A percentile compares a stretch with the other conserved stretches of the same genome.
phyloP scores from a whole-genome alignment of 1,284 basidiomycete species.

The Austroboletus novae-zelandiae region DNA sequence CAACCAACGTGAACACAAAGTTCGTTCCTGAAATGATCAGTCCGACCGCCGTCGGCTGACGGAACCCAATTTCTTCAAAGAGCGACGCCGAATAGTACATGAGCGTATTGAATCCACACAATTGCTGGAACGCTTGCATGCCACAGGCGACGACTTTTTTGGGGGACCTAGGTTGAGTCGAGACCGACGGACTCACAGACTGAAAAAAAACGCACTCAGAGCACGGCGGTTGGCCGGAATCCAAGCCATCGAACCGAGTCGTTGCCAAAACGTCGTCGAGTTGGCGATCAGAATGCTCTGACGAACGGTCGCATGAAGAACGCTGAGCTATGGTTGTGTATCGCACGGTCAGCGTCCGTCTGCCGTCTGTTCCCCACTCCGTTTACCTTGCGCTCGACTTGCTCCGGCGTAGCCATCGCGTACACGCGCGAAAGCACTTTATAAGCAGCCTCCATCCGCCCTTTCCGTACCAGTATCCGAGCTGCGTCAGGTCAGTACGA shows the following conservation, averaged over 20 bases:
- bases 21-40: slow-evolving; percentile 79
- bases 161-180: background rate
- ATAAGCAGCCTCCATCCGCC: slow-evolving; percentile 47
- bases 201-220: slow-evolving; percentile 50
- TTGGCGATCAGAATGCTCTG: slow-evolving; percentile 62
- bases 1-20: slow-evolving; percentile 79
- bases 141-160: slow-evolving; percentile 68
- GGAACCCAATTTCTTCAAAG: slow-evolving; percentile 78
- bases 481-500: slow-evolving; percentile 40
- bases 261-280: slow-evolving; percentile 59
- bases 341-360: background rate
- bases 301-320: slow-evolving; percentile 60
- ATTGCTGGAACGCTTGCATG: slow-evolving; percentile 80
- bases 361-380: background rate
- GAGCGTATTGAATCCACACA: slow-evolving; percentile 74
- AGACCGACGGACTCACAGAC: background rate
- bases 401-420: slow-evolving; percentile 56
- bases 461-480: slow-evolving; percentile 65
- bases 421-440: slow-evolving; percentile 66
- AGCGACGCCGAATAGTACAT: slow-evolving; percentile 80
- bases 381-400: slow-evolving; percentile 64
- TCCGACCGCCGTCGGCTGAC: slow-evolving; percentile 78
- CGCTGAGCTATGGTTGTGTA: slow-evolving; percentile 43
- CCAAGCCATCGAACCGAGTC: slow-evolving; percentile 52
- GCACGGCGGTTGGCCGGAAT: slow-evolving; percentile 67